These are phyloP conservation scores for Phytophthora sojae DNA, from an alignment of 352 stramenopile genomes.

Conservation along the genomic window DNA sequence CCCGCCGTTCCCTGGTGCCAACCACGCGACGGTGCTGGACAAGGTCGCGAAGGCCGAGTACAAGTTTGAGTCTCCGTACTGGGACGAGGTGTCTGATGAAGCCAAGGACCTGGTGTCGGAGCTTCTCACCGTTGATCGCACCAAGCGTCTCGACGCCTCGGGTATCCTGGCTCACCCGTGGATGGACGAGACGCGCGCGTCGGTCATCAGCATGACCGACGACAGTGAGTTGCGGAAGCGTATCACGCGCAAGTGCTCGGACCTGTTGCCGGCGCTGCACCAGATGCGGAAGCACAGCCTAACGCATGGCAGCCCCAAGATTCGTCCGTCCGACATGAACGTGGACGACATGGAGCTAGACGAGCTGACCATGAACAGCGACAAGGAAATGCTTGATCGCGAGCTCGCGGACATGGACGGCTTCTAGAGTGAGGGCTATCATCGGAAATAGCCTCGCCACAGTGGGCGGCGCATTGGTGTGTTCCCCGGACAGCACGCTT, in stretches of 20 bases:
- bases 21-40: conserved; percentile 74
- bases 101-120: conserved; percentile 96
- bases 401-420: conserved; percentile 68
- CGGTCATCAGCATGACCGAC: conserved; percentile 31
- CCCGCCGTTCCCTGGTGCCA: conserved; percentile 82
- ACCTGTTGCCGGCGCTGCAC: conserved; percentile 70
- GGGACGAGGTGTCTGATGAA: conserved; percentile 93
- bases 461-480: conserved; percentile 5
- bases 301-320: conserved; percentile 73
- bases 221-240: conserved; percentile 42
- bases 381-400: conserved; percentile 71
- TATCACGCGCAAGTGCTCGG: conserved; percentile 57
- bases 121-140: conserved; percentile 92
- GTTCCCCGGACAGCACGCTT: conserved; percentile 6
- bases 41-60: conserved; percentile 89
- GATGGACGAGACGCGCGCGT: conserved; percentile 63
- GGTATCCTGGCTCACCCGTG: conserved; percentile 81
- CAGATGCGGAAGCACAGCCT: conserved; percentile 83
- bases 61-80: conserved; percentile 92
- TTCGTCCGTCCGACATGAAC: conserved; percentile 79
- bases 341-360: conserved; percentile 67
- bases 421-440: conserved; percentile 43
- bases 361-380: conserved; percentile 58
- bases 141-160: conserved; percentile 68
- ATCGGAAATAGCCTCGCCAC: conserved; percentile 33